These are phyloP conservation scores for Anisodus tanguticus DNA, from an alignment of 257 asterid genomes.

Conservation along the genomic window DNA sequence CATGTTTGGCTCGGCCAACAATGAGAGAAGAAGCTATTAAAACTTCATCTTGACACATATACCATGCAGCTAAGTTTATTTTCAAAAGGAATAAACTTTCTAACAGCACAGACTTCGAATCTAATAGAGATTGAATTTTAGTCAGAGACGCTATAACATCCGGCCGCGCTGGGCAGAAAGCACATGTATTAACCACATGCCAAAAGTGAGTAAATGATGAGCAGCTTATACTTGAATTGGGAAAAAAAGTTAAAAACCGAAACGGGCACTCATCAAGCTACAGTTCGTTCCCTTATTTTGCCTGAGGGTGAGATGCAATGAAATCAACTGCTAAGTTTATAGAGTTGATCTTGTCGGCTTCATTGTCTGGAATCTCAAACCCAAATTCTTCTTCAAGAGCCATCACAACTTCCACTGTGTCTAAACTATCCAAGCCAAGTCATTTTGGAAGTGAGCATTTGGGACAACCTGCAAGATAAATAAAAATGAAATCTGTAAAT, in stretches of 20 bases:
- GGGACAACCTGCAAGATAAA: conserved; percentile 41
- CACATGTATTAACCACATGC: background rate
- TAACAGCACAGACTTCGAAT: no score
- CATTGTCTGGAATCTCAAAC: conserved; percentile 51
- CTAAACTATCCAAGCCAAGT: conserved; percentile 56
- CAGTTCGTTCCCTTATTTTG: conserved; percentile 32
- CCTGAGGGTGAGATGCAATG: conserved; percentile 53
- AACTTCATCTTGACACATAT: background rate
- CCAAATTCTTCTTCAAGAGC: conserved; percentile 53
- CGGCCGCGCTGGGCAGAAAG: background rate
- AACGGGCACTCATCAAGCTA: background rate
- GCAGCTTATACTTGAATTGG: background rate
- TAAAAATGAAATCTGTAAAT: background rate
- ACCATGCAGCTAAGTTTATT: conserved; percentile 21
- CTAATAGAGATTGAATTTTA: background rate
- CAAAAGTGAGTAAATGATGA: background rate
- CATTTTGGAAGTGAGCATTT: conserved; percentile 50
- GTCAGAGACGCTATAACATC: background rate
- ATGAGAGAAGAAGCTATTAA: background rate
- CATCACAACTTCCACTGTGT: conserved; percentile 47
- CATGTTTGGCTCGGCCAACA: background rate
- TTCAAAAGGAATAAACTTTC: background rate
- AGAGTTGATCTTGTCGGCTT: conserved; percentile 48
- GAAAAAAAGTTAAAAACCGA: background rate
- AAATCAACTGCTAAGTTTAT: conserved; percentile 46